phyloP scores from a whole-genome alignment of 306 rosid genomes.

The Sicyos baderoa region DNA sequence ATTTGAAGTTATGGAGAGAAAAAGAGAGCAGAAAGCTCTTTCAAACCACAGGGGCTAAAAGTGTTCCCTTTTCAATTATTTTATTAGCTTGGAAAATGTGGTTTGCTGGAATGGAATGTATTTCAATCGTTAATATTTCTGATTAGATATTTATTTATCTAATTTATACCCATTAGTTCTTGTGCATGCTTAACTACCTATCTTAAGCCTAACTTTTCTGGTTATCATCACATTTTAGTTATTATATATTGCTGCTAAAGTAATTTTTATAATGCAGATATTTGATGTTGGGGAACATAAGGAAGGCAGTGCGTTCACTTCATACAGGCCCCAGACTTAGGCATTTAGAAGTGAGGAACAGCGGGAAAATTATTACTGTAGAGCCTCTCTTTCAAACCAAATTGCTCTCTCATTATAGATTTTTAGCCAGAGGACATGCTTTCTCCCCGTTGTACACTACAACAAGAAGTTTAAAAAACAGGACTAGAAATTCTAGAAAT shows the following conservation, averaged over 20 bases:
- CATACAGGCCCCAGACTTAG: conserved; percentile 33
- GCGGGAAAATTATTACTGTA: conserved; percentile 38
- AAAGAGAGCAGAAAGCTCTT: background rate
- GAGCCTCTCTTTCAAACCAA: conserved; percentile 42
- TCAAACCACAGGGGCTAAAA: background rate
- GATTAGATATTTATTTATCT: background rate
- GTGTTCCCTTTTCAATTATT: background rate
- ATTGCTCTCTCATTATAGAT: conserved; percentile 34
- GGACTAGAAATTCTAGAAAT: conserved; percentile 30
- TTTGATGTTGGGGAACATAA: conserved; percentile 57
- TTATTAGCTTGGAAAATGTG: background rate
- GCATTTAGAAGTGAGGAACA: conserved; percentile 28
- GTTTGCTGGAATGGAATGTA: background rate
- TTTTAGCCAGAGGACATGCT: conserved; percentile 34
- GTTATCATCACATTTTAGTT: background rate
- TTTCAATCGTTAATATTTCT: background rate
- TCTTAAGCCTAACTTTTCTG: background rate
- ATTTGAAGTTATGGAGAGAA: background rate
- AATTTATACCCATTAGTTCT: background rate
- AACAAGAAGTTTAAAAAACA: conserved; percentile 27
- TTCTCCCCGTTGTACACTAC: conserved; percentile 37
- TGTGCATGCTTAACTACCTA: background rate
- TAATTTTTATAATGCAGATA: conserved; percentile 45
- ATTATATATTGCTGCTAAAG: conserved; percentile 8
- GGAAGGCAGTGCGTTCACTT: conserved; percentile 38